Base-by-base conservation (phyloP, 2,329 filamentous ascomycete species). In the Lizonia empirigonia region DNA sequence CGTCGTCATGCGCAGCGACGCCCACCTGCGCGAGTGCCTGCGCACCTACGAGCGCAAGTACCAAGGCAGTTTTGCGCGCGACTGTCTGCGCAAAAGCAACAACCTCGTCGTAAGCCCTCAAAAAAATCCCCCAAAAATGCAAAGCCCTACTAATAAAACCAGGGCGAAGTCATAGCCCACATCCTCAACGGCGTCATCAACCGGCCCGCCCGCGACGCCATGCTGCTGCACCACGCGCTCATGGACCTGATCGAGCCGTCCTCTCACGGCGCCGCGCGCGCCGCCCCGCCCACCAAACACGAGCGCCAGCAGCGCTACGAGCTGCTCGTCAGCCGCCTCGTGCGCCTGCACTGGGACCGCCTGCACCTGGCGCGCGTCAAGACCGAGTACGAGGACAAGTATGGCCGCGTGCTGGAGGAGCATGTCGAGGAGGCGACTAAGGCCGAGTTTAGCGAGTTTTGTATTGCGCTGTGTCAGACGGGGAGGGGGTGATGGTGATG, bases 171-270 rank as follows among this genome's bases (percentile, higher is more conserved):
- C 16, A 85, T 97, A 29, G 90, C 91, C 0, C 94, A 97, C 74
- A 90, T 97, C 63, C 87, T 99, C 67, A 97, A 97, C 76, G 94
- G 94, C 65, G 86, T 96, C 50, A 96, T 97, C 77, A 97, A 97
- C 77, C 89, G 89, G 52, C 92, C 94, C 5, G 91, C 96, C 56
- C 90, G 94, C 47, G 94, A 97, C 72, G 91, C 93, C 3, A 82
- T 97, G 29, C 85, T 97, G 2, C 80, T 99, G 1, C 87, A 96
- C 73, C 94, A 97, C 76, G 93, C 94, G 2, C 85, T 97, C 59
- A 68, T 70, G 45, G 88, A 86, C 16, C 75, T 80, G 23, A 74
- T 74, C 45, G 72, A 74, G 13, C 63, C 70, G 1, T 52, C 69
- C 3, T 62, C 63, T 7, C 60, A 63, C 7, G 37, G 56, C 12